Percentiles rank a stretch among this genome's conserved stretches.
Evolutionary conservation across 2,329 filamentous ascomycete species (phyloP).

Genomic region (Sarocladium strictum): DNA sequence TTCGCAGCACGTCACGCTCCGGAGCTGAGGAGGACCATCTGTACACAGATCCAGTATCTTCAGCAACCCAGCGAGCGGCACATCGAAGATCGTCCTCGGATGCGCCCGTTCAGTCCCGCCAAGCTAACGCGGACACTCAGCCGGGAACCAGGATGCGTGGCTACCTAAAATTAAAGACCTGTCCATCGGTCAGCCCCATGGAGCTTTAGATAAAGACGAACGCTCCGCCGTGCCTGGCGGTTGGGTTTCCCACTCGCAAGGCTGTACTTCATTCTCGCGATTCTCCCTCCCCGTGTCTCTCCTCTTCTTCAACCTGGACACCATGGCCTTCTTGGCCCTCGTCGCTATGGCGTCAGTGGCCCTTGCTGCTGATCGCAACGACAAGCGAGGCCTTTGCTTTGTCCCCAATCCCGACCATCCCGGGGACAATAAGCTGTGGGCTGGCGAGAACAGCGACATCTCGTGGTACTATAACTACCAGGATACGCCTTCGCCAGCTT

Average conservation of each 20-base stretch:
- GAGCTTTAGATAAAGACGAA: neutral
- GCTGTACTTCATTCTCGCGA: neutral
- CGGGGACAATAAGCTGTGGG: slow-evolving; percentile 62
- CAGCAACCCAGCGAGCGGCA: neutral
- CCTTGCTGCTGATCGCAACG: neutral
- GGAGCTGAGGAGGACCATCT: no score
- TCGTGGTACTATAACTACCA: slow-evolving; percentile 86
- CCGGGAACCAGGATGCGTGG: neutral
- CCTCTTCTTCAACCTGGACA: neutral
- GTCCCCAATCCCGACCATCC: slow-evolving; percentile 50
- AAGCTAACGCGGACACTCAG: neutral
- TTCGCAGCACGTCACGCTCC: no score
- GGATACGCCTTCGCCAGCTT: slow-evolving; percentile 47
- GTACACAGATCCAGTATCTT: no score
- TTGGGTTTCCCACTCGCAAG: no score
- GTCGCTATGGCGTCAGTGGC: neutral
- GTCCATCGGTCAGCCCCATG: neutral
- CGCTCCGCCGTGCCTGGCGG: neutral
- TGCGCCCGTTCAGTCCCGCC: neutral
- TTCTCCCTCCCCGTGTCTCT: neutral
- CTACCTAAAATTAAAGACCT: neutral
- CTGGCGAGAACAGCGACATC: slow-evolving; percentile 47
- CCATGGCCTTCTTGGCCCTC: neutral
- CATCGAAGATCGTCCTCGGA: neutral
- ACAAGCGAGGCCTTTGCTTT: slow-evolving; percentile 63